phyloP scores from a whole-genome alignment of 2,329 filamentous ascomycete species.

The Colletotrichum orchidophilum region DNA sequence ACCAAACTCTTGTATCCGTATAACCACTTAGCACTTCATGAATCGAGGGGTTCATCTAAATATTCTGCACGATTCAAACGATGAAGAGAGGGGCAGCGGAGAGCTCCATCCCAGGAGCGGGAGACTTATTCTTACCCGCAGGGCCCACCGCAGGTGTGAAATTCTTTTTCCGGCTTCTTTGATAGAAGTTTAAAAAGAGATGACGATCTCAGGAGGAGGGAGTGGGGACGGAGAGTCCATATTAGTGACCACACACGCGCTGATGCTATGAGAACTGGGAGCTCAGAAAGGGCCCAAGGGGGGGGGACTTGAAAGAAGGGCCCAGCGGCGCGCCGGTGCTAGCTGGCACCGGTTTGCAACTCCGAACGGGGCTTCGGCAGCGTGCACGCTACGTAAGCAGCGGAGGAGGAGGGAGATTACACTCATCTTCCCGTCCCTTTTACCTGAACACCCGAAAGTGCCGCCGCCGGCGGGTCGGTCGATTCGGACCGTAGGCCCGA shows the following conservation, averaged over 20 bases:
- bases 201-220: neutral
- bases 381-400: neutral
- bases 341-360: neutral
- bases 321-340: neutral
- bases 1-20: neutral
- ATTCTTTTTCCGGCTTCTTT: too few relatives aligned
- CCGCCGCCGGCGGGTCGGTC: neutral
- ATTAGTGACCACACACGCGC: too few relatives aligned
- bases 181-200: neutral
- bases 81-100: neutral
- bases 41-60: neutral
- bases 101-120: neutral
- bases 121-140: too few relatives aligned
- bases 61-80: neutral
- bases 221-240: too few relatives aligned
- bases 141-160: too few relatives aligned
- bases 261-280: too few relatives aligned
- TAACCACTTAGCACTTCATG: neutral
- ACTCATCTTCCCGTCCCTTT: neutral
- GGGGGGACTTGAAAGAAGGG: neutral
- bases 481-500: neutral
- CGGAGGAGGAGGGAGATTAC: neutral
- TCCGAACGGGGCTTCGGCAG: neutral
- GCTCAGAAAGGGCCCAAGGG: too few relatives aligned
- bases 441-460: neutral